Conservation (phyloP, 805 yeast species). For the Spathaspora gorwiae region DNA sequence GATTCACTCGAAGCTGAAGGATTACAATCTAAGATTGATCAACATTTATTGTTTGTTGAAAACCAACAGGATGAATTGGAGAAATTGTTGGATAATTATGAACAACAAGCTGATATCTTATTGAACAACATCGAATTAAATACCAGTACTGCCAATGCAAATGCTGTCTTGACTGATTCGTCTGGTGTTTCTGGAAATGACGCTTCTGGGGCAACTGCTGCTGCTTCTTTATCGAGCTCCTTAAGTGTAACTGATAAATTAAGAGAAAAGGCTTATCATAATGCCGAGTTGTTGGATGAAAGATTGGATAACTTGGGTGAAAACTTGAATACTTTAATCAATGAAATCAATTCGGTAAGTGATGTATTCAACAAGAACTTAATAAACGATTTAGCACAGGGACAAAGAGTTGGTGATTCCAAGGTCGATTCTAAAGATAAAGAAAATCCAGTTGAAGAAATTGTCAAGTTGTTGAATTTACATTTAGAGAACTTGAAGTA, state of each 20-base stretch:
- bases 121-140: slow-evolving; percentile 34
- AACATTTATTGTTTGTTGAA: slow-evolving; percentile 77
- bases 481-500: slow-evolving; percentile 88
- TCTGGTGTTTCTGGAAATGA: neutral
- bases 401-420: slow-evolving; percentile 6
- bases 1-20: slow-evolving; percentile 82
- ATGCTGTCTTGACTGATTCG: slow-evolving; percentile 3
- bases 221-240: slow-evolving; percentile 13
- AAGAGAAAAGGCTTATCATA: slow-evolving; percentile 81
- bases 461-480: slow-evolving; percentile 76
- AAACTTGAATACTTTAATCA: slow-evolving; percentile 69
- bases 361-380: slow-evolving; percentile 66
- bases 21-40: slow-evolving; percentile 81
- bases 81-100: slow-evolving; percentile 74
- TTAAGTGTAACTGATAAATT: slow-evolving; percentile 70
- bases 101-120: slow-evolving; percentile 59
- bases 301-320: slow-evolving; percentile 73
- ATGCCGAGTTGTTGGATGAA: slow-evolving; percentile 82
- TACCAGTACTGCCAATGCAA: slow-evolving; percentile 21
- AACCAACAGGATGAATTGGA: slow-evolving; percentile 93
- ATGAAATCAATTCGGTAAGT: slow-evolving; percentile 79
- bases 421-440: slow-evolving; percentile 14
- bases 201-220: slow-evolving; percentile 5
- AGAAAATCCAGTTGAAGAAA: slow-evolving; percentile 54
- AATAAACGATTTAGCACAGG: slow-evolving; percentile 30